Conservation (phyloP, 805 yeast genomes). For the Alloascoidea africana region DNA sequence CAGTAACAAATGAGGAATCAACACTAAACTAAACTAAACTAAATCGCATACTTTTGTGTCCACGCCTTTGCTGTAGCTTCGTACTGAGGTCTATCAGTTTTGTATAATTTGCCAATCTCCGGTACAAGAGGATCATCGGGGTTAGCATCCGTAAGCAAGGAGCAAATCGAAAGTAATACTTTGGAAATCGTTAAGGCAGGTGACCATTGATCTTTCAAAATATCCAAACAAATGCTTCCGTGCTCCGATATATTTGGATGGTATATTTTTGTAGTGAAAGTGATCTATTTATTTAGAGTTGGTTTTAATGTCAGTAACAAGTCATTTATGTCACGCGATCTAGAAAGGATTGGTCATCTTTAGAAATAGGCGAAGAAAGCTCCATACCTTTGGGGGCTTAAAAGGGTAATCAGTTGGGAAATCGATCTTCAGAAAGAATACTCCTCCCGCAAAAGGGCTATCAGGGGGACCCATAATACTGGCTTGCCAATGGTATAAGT, state of each 20-base stretch:
- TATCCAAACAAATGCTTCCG: constrained; percentile 94
- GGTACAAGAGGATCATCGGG: constrained; percentile 99
- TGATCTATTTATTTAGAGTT: constrained; percentile 26
- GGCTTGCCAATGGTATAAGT: constrained; percentile 98
- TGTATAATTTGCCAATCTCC: constrained; percentile 92
- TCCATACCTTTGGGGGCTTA: constrained; percentile 72
- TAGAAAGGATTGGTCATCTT: no score
- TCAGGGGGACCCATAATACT: constrained; percentile 98
- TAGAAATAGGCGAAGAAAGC: no score
- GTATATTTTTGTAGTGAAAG: constrained; percentile 88
- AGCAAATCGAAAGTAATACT: constrained; percentile 87
- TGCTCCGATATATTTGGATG: constrained; percentile 95
- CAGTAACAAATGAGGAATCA: no score
- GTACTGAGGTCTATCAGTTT: constrained; percentile 84
- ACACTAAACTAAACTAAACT: no score
- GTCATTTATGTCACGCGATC: no score
- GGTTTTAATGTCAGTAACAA: no score
- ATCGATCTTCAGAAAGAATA: constrained; percentile 87
- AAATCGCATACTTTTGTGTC: constrained; percentile 96
- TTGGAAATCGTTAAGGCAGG: constrained; percentile 96
- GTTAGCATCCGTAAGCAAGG: constrained; percentile 91
- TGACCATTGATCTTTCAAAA: constrained; percentile 96
- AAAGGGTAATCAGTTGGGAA: constrained; percentile 99
- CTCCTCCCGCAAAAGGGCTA: constrained; percentile 80
- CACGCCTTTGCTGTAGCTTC: constrained; percentile 97